phyloP scores from a whole-genome alignment of 768 basidiomycete species.

The Tylopilus subfusipes region DNA sequence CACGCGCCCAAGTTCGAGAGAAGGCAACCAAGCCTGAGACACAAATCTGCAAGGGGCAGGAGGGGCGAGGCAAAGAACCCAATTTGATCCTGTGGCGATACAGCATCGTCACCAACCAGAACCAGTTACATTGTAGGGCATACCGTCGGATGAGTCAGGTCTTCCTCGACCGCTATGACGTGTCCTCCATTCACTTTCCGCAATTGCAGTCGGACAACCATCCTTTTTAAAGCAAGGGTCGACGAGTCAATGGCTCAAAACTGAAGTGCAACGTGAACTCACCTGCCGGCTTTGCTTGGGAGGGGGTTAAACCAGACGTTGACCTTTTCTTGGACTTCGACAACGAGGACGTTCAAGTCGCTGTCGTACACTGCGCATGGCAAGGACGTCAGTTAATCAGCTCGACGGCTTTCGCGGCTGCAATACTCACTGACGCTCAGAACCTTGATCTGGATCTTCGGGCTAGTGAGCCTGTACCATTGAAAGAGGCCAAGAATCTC shows the following conservation, averaged over 20 bases:
- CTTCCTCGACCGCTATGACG: conserved; percentile 55
- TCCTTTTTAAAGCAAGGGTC: conserved; percentile 26
- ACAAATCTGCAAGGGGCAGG: conserved; percentile 12
- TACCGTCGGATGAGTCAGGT: conserved; percentile 56
- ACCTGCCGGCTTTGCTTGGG: conserved; percentile 48
- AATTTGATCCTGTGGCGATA: conserved; percentile 19
- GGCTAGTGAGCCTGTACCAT: conserved; percentile 67
- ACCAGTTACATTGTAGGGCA: not conserved
- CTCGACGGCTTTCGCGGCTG: not conserved
- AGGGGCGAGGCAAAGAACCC: conserved; percentile 21
- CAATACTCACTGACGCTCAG: conserved; percentile 41
- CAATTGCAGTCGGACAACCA: conserved; percentile 51
- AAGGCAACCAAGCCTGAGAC: conserved; percentile 19
- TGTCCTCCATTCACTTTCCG: conserved; percentile 38
- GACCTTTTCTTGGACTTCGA: conserved; percentile 48
- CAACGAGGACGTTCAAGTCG: conserved; percentile 36
- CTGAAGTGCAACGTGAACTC: conserved; percentile 7
- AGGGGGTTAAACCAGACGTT: conserved; percentile 46
- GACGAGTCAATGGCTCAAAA: not conserved
- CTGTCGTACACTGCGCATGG: conserved; percentile 46
- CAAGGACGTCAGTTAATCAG: not conserved
- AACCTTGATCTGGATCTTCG: conserved; percentile 41
- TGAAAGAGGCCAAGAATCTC: conserved; percentile 52
- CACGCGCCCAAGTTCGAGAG: conserved; percentile 25
- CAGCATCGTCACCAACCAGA: not conserved